phyloP scores from a whole-genome alignment of 2,329 filamentous ascomycete genomes.

The Alternaria rosae region DNA sequence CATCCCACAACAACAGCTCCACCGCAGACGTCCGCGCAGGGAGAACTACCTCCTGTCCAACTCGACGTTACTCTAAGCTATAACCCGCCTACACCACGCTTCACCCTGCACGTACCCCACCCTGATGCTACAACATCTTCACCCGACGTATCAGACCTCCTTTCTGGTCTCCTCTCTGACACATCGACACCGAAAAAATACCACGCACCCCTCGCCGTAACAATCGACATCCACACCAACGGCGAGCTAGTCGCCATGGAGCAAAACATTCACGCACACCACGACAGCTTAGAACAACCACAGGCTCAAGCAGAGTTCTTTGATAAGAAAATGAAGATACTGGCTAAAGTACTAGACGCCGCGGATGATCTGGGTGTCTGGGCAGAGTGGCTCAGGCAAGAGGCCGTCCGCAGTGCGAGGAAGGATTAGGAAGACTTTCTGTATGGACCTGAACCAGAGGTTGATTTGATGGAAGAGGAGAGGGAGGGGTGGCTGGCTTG shows the following conservation, averaged over 20 bases:
- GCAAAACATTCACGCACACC: conserved; percentile 59
- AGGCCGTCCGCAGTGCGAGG: conserved; percentile 15
- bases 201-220: conserved; percentile 57
- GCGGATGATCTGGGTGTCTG: conserved; percentile 60
- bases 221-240: conserved; percentile 66
- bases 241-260: conserved; percentile 65
- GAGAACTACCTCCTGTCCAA: conserved; percentile 16
- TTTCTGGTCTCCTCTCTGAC: conserved; percentile 28
- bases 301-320: conserved; percentile 21
- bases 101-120: conserved; percentile 41
- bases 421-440: neutral
- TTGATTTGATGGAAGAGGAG: neutral
- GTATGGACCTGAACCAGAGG: neutral
- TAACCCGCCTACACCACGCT: conserved; percentile 42
- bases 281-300: neutral
- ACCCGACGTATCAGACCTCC: conserved; percentile 10
- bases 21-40: neutral
- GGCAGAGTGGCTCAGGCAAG: conserved; percentile 57
- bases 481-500: neutral
- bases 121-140: conserved; percentile 17
- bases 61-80: conserved; percentile 44
- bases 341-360: conserved; percentile 56
- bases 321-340: conserved; percentile 38
- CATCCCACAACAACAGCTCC: conserved; percentile 25
- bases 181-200: neutral